Conservation (phyloP, 1,139 yeast species). For the Suhomyces maxii region DNA sequence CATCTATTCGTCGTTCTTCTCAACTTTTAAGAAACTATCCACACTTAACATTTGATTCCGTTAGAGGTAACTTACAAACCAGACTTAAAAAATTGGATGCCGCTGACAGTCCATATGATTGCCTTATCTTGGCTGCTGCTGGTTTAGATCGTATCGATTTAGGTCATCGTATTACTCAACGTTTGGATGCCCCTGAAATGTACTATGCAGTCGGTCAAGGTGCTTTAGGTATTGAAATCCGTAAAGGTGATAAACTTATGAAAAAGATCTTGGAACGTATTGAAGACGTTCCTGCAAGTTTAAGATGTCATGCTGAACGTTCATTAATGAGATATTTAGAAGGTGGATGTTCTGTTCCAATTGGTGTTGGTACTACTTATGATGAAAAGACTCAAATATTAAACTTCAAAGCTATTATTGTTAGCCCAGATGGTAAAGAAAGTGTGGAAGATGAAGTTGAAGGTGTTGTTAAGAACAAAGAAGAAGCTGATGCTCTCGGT, state of each 20-base stretch:
- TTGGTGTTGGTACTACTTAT: constrained; percentile 76
- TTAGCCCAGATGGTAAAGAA: constrained; percentile 78
- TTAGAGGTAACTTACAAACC: constrained; percentile 87
- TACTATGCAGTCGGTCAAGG: constrained; percentile 98
- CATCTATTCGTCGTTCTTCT: constrained; percentile 91
- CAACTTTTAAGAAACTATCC: constrained; percentile 46
- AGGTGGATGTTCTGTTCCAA: constrained; percentile 98
- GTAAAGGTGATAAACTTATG: constrained; percentile 63
- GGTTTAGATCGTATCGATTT: constrained; percentile 78
- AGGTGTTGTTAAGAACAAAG: constrained; percentile 37
- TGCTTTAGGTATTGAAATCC: constrained; percentile 88
- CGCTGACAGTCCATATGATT: constrained; percentile 58
- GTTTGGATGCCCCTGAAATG: constrained; percentile 79
- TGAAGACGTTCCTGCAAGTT: constrained; percentile 65
- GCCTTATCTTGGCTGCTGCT: constrained; percentile 89
- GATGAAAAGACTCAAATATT: constrained; percentile 45
- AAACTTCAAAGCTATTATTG: constrained; percentile 69
- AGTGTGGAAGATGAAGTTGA: constrained; percentile 56
- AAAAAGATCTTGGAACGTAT: constrained; percentile 60
- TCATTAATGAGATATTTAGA: constrained; percentile 83
- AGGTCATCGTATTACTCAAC: constrained; percentile 67
- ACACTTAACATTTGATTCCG: constrained; percentile 58
- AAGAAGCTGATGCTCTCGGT: constrained; percentile 76
- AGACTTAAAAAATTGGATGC: constrained; percentile 72
- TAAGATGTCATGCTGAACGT: constrained; percentile 89